Evolutionary conservation across 2,329 filamentous ascomycete genomes (phyloP), one percentile per base, ranked within the genome.

Genomic region (Epichloe glyceriae): DNA sequence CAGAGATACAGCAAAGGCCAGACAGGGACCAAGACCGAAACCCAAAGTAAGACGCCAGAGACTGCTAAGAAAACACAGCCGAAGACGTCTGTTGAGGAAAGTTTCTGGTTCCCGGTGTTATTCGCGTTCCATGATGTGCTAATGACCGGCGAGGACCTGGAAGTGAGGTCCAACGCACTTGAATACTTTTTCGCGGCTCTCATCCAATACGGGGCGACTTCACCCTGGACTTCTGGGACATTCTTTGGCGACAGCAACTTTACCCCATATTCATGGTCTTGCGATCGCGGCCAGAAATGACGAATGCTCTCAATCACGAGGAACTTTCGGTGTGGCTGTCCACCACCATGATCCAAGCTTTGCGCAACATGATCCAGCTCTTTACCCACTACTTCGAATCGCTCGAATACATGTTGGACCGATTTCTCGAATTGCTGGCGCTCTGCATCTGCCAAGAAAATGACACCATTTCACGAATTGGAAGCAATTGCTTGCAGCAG

Each of bases 391-490:
- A 97, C 68, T 99, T 98, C 57, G 88, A 94, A 53, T 83, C 89
- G 0, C 73, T 99, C 10, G 89, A 97, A 69, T 95, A 95, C 64
- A 98, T 99, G 93, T 78, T 99, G 17, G 89, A 96, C 66, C 79
- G 93, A n/a, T 97, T 98, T 66, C 71, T 99, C 38, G 91, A 97
- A 66, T 79, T 99, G 19, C 73, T 99, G 11, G 90, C 88, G 3
- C 78, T 98, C 11, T 99, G 93, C 64, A 98, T 99, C 55, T 97
- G 91, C 64, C 93, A 99, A 67, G 93, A 99, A 64, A 98, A 98
- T 60, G 93, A 99, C 62, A 99, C 94, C 0, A 91, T 98, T 57
- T 94, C 93, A 3, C 81, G 94, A 22, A 99, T 99, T 60, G 93
- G 93, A 49, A 97, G 91, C 72, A 98, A 98, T 64, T 98, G 94